Conservation (phyloP, 441 rosid genomes). For the Bruguiera hainesii region DNA sequence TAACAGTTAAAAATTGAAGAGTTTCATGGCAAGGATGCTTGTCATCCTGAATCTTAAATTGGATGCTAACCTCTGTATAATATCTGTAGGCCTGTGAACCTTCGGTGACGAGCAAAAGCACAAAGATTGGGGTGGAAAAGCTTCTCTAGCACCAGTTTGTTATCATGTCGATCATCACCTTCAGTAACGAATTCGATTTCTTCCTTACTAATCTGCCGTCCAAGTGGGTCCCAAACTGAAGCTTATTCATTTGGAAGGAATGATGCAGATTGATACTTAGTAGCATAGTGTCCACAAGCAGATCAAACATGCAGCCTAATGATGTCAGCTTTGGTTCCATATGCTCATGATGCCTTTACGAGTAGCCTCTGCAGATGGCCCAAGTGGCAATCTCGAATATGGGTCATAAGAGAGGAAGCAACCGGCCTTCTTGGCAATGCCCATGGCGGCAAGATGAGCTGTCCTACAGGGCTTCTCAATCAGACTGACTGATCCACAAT, state of each 20-base stretch:
- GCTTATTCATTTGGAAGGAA: not conserved
- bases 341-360: constrained; percentile 58
- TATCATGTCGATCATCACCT: no score
- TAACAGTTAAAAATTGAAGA: no score
- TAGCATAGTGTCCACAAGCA: not conserved
- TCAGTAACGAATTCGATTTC: constrained; percentile 48
- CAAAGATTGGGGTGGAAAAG: no score
- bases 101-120: no score
- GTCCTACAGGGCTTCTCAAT: constrained; percentile 77
- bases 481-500: constrained; percentile 81
- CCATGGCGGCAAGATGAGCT: constrained; percentile 79
- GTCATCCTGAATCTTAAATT: no score
- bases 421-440: constrained; percentile 61
- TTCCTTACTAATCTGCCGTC: constrained; percentile 62
- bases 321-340: constrained; percentile 77
- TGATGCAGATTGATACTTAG: no score
- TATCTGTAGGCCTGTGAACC: no score
- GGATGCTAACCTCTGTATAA: no score
- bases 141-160: no score
- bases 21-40: no score
- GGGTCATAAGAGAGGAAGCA: constrained; percentile 51
- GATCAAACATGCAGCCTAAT: constrained; percentile 50
- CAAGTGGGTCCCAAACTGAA: not conserved
- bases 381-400: constrained; percentile 65
- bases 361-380: constrained; percentile 83